phyloP scores from a whole-genome alignment of 2,329 filamentous ascomycete species.

The Aureobasidium sp. region DNA sequence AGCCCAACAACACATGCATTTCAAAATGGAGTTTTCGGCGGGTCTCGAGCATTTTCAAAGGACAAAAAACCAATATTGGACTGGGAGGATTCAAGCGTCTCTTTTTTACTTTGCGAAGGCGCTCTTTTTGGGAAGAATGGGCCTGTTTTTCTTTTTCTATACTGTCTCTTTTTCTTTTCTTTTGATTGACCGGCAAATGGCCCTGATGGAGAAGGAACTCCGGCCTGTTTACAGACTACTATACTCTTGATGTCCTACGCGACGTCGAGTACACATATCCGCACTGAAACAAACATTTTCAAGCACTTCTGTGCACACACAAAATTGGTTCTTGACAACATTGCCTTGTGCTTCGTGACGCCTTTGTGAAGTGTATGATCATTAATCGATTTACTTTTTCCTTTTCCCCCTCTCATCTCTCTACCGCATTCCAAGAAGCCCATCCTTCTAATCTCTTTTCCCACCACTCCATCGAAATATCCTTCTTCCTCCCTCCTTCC shows the following conservation, averaged over 20 bases:
- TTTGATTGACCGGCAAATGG: background rate
- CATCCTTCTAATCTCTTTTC: background rate
- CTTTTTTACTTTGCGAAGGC: slow-evolving; percentile 1
- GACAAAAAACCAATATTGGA: slow-evolving; percentile 9
- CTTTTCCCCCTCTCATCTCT: no score
- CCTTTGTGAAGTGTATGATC: no score
- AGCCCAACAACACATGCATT: background rate
- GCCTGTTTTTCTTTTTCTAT: background rate
- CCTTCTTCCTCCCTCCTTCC: background rate
- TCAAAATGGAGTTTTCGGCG: background rate
- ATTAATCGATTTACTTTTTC: no score
- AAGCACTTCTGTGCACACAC: no score
- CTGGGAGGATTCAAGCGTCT: background rate
- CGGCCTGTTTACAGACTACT: background rate
- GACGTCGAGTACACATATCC: slow-evolving; percentile 2
- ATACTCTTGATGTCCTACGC: background rate
- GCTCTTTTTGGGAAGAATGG: background rate
- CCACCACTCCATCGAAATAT: background rate
- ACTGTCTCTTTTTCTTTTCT: background rate
- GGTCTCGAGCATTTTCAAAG: slow-evolving; percentile 7
- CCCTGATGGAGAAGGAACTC: no score
- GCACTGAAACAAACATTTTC: background rate
- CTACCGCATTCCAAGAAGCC: no score
- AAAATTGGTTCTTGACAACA: no score
- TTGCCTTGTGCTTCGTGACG: no score